Evolutionary conservation across 2,329 filamentous ascomycete genomes (phyloP).

Genomic region (Penicillium aurantiogriseum): DNA sequence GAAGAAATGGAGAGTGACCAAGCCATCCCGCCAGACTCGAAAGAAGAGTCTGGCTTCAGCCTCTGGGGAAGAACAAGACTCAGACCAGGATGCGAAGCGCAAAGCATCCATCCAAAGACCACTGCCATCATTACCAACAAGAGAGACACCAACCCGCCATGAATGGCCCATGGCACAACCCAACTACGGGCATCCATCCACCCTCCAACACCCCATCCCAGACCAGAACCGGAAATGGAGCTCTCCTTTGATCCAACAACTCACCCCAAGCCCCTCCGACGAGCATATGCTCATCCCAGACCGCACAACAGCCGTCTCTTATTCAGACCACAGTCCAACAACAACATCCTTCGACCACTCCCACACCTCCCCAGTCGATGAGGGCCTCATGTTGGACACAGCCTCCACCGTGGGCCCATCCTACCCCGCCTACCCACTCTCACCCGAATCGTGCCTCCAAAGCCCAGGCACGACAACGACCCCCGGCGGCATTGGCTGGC

Average conservation of each 20-base stretch:
- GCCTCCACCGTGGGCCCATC: slow-evolving; percentile 26
- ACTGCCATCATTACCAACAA: slow-evolving; percentile 6
- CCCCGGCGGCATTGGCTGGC: slow-evolving; percentile 18
- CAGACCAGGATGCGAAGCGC: slow-evolving; percentile 16
- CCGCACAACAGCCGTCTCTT: slow-evolving; percentile 21
- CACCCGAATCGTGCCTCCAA: slow-evolving; percentile 29
- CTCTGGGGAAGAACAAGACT: slow-evolving; percentile 22
- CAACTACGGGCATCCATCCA: slow-evolving; percentile 6
- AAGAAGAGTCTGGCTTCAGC: slow-evolving; percentile 36
- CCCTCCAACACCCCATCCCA: not conserved
- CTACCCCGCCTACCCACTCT: slow-evolving; percentile 30
- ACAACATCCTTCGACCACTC: slow-evolving; percentile 28
- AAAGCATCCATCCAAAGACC: slow-evolving; percentile 9
- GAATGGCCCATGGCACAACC: slow-evolving; percentile 17
- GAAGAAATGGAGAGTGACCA: slow-evolving; percentile 48
- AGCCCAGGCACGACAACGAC: slow-evolving; percentile 27
- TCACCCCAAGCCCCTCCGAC: slow-evolving; percentile 25
- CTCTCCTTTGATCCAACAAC: slow-evolving; percentile 19
- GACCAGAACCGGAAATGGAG: slow-evolving; percentile 23
- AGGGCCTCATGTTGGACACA: slow-evolving; percentile 28
- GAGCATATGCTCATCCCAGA: slow-evolving; percentile 24
- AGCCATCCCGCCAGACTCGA: slow-evolving; percentile 44
- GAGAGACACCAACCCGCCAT: slow-evolving; percentile 6
- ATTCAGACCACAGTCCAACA: slow-evolving; percentile 20
- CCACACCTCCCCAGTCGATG: slow-evolving; percentile 27